Conservation (phyloP, 148 eudicot genomes). For the Spergularia bocconei region DNA sequence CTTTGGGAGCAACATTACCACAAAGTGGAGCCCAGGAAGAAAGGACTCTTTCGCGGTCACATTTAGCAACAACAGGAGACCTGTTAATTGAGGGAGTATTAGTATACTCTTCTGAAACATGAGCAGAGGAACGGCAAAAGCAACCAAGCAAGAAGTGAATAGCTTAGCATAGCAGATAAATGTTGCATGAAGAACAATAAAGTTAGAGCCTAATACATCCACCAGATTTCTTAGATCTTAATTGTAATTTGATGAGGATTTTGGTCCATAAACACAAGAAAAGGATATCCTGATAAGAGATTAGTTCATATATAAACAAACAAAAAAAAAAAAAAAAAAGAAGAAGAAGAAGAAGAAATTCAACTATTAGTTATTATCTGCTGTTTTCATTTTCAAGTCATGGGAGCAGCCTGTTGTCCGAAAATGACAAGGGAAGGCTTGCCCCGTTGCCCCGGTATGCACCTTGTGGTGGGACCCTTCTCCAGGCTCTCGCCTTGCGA, state of each 20-base stretch:
- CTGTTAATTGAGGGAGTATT: constrained; percentile 34
- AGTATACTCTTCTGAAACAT: constrained; percentile 9
- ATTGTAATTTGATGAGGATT: not conserved
- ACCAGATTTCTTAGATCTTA: not conserved
- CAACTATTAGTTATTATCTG: no score
- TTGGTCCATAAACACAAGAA: not conserved
- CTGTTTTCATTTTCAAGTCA: no score
- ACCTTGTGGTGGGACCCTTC: no score
- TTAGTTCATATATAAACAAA: not conserved
- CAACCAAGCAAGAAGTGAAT: not conserved
- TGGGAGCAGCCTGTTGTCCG: no score
- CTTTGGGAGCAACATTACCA: constrained; percentile 58
- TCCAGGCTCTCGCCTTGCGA: no score
- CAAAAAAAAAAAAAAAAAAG: no score
- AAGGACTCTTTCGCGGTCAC: constrained; percentile 85
- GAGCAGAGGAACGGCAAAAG: constrained; percentile 1
- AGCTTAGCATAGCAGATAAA: constrained; percentile 7
- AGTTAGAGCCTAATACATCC: not conserved
- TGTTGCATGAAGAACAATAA: not conserved
- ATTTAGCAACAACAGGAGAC: constrained; percentile 94
- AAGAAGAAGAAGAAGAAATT: no score
- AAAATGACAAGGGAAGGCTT: no score
- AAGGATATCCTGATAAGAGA: not conserved
- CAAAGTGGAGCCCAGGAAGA: constrained; percentile 86
- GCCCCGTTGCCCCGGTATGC: no score